Conservation (phyloP, 202 grass and related monocot genomes). For the Zoysia matrella region DNA sequence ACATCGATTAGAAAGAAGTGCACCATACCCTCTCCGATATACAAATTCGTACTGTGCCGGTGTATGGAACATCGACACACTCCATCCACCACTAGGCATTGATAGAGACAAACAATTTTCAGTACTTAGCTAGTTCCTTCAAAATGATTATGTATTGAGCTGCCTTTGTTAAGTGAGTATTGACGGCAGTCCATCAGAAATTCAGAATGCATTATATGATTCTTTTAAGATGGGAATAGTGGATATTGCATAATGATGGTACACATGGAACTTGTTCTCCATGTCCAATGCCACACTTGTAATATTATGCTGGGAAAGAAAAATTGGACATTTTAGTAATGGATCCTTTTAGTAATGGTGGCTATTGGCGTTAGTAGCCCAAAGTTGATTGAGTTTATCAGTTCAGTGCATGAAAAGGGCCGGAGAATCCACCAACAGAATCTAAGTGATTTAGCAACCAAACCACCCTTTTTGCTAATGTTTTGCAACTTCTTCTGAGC, state of each 20-base stretch:
- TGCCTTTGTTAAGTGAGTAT: not conserved
- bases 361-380: not conserved
- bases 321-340: not conserved
- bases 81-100: too few species aligned
- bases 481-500: slow-evolving; percentile 17
- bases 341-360: not conserved
- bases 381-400: not conserved
- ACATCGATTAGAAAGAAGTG: too few species aligned
- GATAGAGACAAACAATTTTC: too few species aligned
- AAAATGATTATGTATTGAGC: not conserved
- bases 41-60: too few species aligned
- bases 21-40: too few species aligned
- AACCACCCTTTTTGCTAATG: not conserved
- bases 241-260: too few species aligned
- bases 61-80: too few species aligned
- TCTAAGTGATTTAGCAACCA: slow-evolving; percentile 3
- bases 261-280: too few species aligned
- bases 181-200: too few species aligned
- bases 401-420: slow-evolving; percentile 1
- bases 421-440: not conserved
- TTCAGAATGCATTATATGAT: too few species aligned
- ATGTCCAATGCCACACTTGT: too few species aligned
- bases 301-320: not conserved
- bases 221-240: too few species aligned
- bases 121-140: not conserved